Evolutionary conservation across 257 asterid genomes (phyloP), one percentile per base, ranked within the genome.

Genomic region (Scutellaria minor): DNA sequence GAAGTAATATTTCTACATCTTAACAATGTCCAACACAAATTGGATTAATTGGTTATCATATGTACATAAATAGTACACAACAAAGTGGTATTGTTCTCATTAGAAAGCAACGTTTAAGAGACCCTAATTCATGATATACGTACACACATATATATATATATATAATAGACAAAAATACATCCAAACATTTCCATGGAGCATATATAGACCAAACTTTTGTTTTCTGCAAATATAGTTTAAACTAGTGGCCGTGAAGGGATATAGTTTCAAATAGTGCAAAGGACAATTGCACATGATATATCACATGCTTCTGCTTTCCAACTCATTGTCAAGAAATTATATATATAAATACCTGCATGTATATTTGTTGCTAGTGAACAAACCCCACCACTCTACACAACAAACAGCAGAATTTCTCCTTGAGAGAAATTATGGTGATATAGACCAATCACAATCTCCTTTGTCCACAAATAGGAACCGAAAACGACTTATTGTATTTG

Each of bases 261-360:
- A 7, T 44, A 39, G 45, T 76, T 46, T 58, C 66, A 35, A 70
- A 79, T 47, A 77, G 75, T 76, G 45, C 54, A 44, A 53, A 76
- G 73, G 88, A 81, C 86, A 84, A 52, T 13, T 56, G 84, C 84
- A 84, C 88, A 79, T 81, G 88, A 76, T 27, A 71, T 50, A 50
- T 76, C 88, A 81, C 88, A 74, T 77, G 82, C 64, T 51, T 64
- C 56, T 84, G 86, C 75, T 79, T 81, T 73, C 75, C 75, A 73
- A 73, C 77, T 74, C 58, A 74, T 31, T 9, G 45, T 75, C 77
- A 78, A 46, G 64, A 81, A 77, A 78, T 70, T 67, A 70, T 31
- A 31, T 31, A 31, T 2, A 31, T 31, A 31, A 0, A 75, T 39
- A 66, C 59, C 39, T 73, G 75, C 66, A 79, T 74, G 79, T 60